Evolutionary conservation across 495 filamentous ascomycete genomes (phyloP).

Genomic region (Penicillium cataractarum): DNA sequence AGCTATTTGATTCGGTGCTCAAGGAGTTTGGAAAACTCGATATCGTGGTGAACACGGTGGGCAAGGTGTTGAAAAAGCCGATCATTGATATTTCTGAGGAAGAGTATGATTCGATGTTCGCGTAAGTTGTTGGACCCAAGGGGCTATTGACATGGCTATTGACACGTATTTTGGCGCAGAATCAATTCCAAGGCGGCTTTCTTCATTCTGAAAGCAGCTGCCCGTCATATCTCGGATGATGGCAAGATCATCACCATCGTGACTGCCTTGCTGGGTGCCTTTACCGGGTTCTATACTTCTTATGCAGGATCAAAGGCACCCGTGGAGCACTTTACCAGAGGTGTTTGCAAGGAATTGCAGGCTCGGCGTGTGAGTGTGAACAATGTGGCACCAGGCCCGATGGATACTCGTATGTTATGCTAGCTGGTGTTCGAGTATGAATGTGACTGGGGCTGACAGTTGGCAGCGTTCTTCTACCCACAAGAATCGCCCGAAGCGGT

Average conservation of each 20-base stretch:
- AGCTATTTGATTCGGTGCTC: conserved; percentile 35
- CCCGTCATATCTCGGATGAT: conserved; percentile 34
- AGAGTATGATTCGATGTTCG: conserved; percentile 53
- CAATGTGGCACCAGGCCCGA: conserved; percentile 43
- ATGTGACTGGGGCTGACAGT: background rate
- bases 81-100: conserved; percentile 53
- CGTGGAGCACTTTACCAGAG: conserved; percentile 45
- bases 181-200: conserved; percentile 45
- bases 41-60: conserved; percentile 59
- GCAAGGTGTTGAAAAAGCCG: conserved; percentile 51
- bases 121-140: no score
- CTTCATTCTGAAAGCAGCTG: conserved; percentile 42
- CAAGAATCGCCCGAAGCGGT: conserved; percentile 9
- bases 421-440: background rate
- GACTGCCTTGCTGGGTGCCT: conserved; percentile 40
- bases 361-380: conserved; percentile 39
- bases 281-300: conserved; percentile 44
- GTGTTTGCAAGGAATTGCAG: conserved; percentile 45
- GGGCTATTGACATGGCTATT: no score
- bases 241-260: conserved; percentile 46
- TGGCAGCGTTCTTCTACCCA: conserved; percentile 7
- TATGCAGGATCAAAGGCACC: conserved; percentile 46
- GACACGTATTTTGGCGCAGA: conserved; percentile 11
- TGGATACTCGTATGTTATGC: conserved; percentile 44
- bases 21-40: conserved; percentile 51